These are phyloP conservation scores for Stephania yunnanensis DNA, from an alignment of 164 flowering plant species.

Conservation along the genomic window DNA sequence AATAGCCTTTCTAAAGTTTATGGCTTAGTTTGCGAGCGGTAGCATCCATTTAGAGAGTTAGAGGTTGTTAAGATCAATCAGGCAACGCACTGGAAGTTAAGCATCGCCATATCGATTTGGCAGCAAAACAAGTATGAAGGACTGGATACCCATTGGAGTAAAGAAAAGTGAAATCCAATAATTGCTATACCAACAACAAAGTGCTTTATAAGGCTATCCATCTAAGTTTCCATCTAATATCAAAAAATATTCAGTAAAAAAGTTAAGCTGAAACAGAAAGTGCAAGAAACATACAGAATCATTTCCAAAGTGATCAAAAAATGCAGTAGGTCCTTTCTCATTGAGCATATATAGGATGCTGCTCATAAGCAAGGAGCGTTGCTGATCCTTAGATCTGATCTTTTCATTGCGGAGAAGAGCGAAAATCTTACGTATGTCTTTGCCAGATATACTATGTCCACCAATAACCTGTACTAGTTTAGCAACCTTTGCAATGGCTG, in stretches of 20 bases:
- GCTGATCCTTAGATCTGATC: conserved; percentile 47
- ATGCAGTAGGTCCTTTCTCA: conserved; percentile 94
- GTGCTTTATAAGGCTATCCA: background rate
- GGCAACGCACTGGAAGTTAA: background rate
- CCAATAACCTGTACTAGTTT: conserved; percentile 84
- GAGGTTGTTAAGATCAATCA: background rate
- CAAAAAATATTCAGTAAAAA: background rate
- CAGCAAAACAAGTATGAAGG: background rate
- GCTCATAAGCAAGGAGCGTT: conserved; percentile 64
- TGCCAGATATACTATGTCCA: conserved; percentile 97
- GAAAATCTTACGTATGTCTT: conserved; percentile 93
- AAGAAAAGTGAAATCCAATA: background rate
- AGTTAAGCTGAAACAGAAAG: background rate
- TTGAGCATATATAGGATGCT: conserved; percentile 78
- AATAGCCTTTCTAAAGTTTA: background rate
- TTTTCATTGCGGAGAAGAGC: conserved; percentile 80
- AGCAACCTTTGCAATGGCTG: conserved; percentile 54
- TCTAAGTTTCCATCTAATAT: background rate
- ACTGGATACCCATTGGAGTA: background rate
- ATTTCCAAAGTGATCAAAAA: conserved; percentile 76
- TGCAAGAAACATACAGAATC: conserved; percentile 64
- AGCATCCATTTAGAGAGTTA: background rate
- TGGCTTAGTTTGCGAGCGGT: background rate
- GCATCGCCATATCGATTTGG: too few species aligned
- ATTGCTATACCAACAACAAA: background rate